A percentile compares a stretch with the other conserved stretches of the same genome.
Evolutionary conservation across 805 yeast species (phyloP).

Genomic region (Metschnikowia chrysomelidarum): DNA sequence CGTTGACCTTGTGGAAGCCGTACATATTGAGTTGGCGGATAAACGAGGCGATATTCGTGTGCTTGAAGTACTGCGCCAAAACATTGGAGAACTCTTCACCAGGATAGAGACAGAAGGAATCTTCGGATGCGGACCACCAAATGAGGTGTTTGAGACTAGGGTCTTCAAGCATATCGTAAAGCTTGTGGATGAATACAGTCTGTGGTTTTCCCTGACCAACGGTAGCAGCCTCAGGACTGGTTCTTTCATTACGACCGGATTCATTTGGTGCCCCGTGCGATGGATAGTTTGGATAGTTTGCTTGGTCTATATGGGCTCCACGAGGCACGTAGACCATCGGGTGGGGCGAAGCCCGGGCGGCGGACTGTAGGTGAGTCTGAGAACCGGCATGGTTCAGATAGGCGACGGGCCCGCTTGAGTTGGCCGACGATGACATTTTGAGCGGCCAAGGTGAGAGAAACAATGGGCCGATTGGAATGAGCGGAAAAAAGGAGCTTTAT

Average conservation of each 20-base stretch:
- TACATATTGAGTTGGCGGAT: constrained; percentile 46
- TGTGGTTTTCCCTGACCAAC: constrained; percentile 31
- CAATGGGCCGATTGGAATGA: no score
- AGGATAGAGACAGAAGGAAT: constrained; percentile 77
- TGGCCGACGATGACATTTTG: no score
- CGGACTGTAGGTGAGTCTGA: constrained; percentile 1
- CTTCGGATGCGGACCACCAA: constrained; percentile 75
- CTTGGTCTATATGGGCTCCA: constrained; percentile 6
- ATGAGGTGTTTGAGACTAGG: constrained; percentile 66
- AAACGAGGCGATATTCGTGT: constrained; percentile 44
- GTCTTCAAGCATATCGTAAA: constrained; percentile 90
- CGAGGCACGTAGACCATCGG: constrained; percentile 8
- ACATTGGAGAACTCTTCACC: constrained; percentile 85
- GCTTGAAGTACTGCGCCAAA: constrained; percentile 51
- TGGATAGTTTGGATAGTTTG: constrained; percentile 3
- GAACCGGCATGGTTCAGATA: constrained; percentile 3
- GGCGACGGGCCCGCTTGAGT: constrained; percentile 2
- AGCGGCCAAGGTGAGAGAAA: no score
- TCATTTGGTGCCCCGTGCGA: constrained; percentile 1
- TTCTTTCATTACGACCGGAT: constrained; percentile 8
- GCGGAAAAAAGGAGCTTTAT: no score
- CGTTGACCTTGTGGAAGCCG: constrained; percentile 46
- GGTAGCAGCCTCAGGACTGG: constrained; percentile 11
- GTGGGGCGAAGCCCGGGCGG: constrained; percentile 1
- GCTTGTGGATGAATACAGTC: constrained; percentile 75